phyloP scores from a whole-genome alignment of 345 rosid species.

The Salix caprea region DNA sequence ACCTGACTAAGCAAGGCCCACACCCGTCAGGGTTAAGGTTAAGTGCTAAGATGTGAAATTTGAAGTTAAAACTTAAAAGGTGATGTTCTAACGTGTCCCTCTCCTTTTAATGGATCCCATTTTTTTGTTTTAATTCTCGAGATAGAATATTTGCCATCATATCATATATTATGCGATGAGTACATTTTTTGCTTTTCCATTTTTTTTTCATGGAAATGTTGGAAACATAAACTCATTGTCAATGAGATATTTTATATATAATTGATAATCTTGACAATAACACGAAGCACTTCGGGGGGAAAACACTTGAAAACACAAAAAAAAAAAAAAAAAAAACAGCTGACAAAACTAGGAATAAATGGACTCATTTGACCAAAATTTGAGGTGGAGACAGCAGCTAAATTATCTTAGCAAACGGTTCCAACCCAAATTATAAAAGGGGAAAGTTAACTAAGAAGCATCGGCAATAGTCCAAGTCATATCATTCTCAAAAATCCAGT shows the following conservation, averaged over 20 bases:
- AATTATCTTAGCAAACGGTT: background rate
- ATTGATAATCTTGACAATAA: background rate
- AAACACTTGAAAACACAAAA: background rate
- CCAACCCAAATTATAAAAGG: background rate
- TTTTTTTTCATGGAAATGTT: too few relatives aligned
- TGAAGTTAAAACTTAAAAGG: too few relatives aligned
- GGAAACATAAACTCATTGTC: background rate
- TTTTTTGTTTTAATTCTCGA: too few relatives aligned
- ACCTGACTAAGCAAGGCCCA: too few relatives aligned
- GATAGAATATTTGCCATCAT: too few relatives aligned
- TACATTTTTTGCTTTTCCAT: too few relatives aligned
- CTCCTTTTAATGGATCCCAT: too few relatives aligned
- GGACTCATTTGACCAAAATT: background rate
- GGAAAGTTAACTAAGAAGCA: background rate
- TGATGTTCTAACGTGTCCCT: too few relatives aligned
- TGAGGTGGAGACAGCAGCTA: background rate
- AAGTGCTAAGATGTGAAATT: too few relatives aligned
- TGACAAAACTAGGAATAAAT: background rate
- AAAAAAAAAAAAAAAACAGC: too few relatives aligned
- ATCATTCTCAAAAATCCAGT: slow-evolving; percentile 89
- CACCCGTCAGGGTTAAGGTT: too few relatives aligned
- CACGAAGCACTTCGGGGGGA: background rate
- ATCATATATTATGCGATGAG: too few relatives aligned
- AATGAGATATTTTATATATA: background rate
- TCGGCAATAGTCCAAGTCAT: slow-evolving; percentile 64